Percentiles rank a stretch among this genome's conserved stretches.
Conservation (phyloP, 345 rosid species). For the Cardamine chenopodiifolia region DNA sequence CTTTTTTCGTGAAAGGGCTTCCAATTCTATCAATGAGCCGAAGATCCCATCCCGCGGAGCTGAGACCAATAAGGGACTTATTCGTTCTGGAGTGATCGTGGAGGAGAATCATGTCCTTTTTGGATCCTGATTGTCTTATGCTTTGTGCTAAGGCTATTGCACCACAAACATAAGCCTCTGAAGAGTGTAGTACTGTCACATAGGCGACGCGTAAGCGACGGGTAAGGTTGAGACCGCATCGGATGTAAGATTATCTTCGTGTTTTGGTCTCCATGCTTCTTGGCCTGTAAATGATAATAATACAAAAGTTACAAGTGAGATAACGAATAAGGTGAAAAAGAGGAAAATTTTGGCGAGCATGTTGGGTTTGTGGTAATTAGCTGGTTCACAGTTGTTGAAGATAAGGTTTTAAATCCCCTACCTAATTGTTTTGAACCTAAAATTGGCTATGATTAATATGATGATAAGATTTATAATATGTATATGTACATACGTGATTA, state of each 20-base stretch:
- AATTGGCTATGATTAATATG: neutral
- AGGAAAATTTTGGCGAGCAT: neutral
- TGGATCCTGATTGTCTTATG: slow-evolving; percentile 58
- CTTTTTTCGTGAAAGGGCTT: slow-evolving; percentile 56
- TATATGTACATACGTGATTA: neutral
- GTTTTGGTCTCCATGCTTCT: slow-evolving; percentile 39
- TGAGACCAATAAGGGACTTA: slow-evolving; percentile 52
- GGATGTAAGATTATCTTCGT: neutral
- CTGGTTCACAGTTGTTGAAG: slow-evolving; percentile 5
- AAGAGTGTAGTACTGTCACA: slow-evolving; percentile 81
- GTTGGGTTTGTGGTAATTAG: slow-evolving; percentile 14
- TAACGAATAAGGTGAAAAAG: neutral
- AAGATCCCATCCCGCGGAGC: slow-evolving; percentile 70
- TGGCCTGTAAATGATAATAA: slow-evolving; percentile 31
- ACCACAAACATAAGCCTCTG: slow-evolving; percentile 85
- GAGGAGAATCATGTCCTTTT: slow-evolving; percentile 63
- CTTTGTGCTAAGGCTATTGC: slow-evolving; percentile 90
- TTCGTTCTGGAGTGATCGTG: slow-evolving; percentile 56
- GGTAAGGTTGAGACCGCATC: neutral
- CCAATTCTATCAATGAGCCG: slow-evolving; percentile 54
- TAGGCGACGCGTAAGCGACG: slow-evolving; percentile 53
- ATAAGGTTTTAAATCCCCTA: slow-evolving; percentile 2
- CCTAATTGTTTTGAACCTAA: neutral
- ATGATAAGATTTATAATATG: neutral
- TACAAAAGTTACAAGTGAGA: neutral